These are phyloP conservation scores for Fusarium buxicola DNA, from an alignment of 2,329 filamentous ascomycete genomes.

Conservation along the genomic window DNA sequence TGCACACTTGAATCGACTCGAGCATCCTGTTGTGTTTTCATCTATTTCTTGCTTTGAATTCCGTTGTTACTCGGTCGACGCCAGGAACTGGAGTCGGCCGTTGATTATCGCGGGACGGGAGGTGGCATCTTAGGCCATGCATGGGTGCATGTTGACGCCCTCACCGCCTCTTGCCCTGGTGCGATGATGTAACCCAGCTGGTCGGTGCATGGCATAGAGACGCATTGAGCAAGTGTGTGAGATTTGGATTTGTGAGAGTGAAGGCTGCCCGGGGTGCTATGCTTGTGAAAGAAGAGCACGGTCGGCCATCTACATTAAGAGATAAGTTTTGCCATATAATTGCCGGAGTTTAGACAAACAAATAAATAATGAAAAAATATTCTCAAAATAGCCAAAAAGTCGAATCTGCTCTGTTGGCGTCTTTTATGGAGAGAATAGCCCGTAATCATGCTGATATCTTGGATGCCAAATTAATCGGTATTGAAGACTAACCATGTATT, in stretches of 20 bases:
- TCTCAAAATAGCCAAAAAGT: slow-evolving; percentile 7
- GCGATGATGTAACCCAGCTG: slow-evolving; percentile 44
- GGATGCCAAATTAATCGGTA: slow-evolving; percentile 1
- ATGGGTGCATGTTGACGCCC: slow-evolving; percentile 35
- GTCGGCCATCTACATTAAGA: slow-evolving; percentile 27
- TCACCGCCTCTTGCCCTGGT: slow-evolving; percentile 45
- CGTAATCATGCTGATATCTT: slow-evolving; percentile 1
- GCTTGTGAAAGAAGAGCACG: slow-evolving; percentile 27
- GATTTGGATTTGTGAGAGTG: slow-evolving; percentile 27
- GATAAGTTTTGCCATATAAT: slow-evolving; percentile 14
- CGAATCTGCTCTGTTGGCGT: not conserved
- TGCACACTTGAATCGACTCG: not conserved
- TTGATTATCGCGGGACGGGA: slow-evolving; percentile 36
- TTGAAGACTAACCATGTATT: slow-evolving; percentile 16
- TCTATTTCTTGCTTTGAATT: slow-evolving; percentile 15
- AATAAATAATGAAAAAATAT: slow-evolving; percentile 15
- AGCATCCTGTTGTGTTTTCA: slow-evolving; percentile 16
- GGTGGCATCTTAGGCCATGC: slow-evolving; percentile 37
- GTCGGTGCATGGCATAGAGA: slow-evolving; percentile 37
- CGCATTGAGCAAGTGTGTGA: slow-evolving; percentile 36
- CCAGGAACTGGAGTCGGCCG: slow-evolving; percentile 26
- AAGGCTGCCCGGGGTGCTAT: slow-evolving; percentile 26
- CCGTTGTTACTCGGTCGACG: slow-evolving; percentile 44
- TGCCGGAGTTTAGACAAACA: slow-evolving; percentile 27
- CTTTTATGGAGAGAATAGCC: slow-evolving; percentile 16